A percentile compares a stretch with the other conserved stretches of the same genome.
These are phyloP conservation scores for Sarocladium brachiariae DNA, from an alignment of 2,329 filamentous ascomycete species.

Conservation along the genomic window DNA sequence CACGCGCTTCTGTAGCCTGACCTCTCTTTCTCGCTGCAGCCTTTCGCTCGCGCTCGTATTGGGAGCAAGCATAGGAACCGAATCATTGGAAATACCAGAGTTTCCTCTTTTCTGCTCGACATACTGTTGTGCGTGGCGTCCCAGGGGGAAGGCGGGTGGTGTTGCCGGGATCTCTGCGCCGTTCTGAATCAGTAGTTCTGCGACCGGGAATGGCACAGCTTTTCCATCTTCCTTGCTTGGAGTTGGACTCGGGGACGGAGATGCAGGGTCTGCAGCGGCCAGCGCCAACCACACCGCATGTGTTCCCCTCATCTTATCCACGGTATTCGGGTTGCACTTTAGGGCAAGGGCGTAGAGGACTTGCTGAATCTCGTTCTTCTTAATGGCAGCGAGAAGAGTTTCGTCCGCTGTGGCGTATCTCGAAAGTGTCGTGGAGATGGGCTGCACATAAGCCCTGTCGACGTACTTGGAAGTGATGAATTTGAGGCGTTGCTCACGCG, in stretches of 20 bases:
- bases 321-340: constrained; percentile 76
- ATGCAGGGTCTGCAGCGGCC: constrained; percentile 83
- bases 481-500: constrained; percentile 80
- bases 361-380: constrained; percentile 91
- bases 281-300: constrained; percentile 87
- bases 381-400: constrained; percentile 83
- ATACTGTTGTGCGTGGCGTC: constrained; percentile 72
- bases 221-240: constrained; percentile 42
- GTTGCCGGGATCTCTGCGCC: constrained; percentile 77
- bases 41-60: constrained; percentile 37
- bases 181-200: constrained; percentile 88
- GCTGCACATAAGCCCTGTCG: constrained; percentile 73
- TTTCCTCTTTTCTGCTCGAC: constrained; percentile 68
- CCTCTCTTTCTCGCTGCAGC: constrained; percentile 56
- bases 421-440: constrained; percentile 67
- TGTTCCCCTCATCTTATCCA: constrained; percentile 80
- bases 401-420: constrained; percentile 77
- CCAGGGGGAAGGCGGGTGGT: constrained; percentile 76
- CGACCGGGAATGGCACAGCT: constrained; percentile 71
- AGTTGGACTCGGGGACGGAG: constrained; percentile 50
- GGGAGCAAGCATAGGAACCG: constrained; percentile 52
- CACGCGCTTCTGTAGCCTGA: constrained; percentile 68
- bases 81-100: constrained; percentile 44
- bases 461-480: constrained; percentile 97
- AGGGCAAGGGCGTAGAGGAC: constrained; percentile 87